phyloP scores from a whole-genome alignment of 2,329 filamentous ascomycete species.

The Atkinsonella texensis region DNA sequence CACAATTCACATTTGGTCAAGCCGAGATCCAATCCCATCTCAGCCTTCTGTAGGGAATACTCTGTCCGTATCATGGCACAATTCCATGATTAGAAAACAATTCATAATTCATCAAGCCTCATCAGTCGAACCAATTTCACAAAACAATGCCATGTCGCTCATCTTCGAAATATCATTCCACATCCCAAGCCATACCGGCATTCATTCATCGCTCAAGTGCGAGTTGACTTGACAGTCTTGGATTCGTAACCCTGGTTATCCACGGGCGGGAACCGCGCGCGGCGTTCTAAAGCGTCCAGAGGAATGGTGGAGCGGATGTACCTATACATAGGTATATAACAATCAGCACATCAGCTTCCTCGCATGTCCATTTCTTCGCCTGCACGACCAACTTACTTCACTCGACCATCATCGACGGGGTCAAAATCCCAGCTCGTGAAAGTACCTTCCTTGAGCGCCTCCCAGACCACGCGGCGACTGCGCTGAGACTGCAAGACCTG shows the following conservation, averaged over 20 bases:
- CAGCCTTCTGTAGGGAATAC: too few relatives aligned
- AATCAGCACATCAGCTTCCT: neutral
- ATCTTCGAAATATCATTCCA: neutral
- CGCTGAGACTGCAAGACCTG: constrained; percentile 69
- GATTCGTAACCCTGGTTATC: constrained; percentile 41
- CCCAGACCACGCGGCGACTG: constrained; percentile 66
- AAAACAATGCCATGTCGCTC: neutral
- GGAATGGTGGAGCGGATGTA: constrained; percentile 79
- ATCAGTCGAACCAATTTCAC: neutral
- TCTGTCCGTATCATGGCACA: too few relatives aligned
- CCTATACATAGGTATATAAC: constrained; percentile 27
- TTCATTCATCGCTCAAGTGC: constrained; percentile 9
- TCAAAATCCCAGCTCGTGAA: constrained; percentile 82
- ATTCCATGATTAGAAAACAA: too few relatives aligned
- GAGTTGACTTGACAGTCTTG: constrained; percentile 25
- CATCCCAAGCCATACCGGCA: neutral
- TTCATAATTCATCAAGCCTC: too few relatives aligned
- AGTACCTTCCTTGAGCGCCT: constrained; percentile 60
- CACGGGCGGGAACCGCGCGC: constrained; percentile 59
- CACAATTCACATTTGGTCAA: too few relatives aligned
- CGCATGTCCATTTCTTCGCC: neutral
- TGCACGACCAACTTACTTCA: constrained; percentile 39
- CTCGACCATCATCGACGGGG: constrained; percentile 55
- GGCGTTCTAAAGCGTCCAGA: constrained; percentile 67
- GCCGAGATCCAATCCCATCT: too few relatives aligned